A percentile compares a stretch with the other conserved stretches of the same genome.
phyloP scores from a whole-genome alignment of 306 rosid species.

The Prunus mongolica region DNA sequence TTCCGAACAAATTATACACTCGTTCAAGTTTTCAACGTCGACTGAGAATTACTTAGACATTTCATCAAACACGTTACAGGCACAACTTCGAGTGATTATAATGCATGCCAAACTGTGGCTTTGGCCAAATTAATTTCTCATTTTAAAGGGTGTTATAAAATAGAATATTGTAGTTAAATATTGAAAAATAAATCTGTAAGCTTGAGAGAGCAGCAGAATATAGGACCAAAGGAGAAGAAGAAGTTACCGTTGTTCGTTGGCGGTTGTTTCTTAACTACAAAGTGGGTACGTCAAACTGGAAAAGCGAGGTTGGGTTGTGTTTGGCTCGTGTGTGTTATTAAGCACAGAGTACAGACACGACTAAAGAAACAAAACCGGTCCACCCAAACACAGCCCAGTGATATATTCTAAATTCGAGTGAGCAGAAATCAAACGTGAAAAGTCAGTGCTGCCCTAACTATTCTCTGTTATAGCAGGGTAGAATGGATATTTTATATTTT shows the following conservation, averaged over 20 bases:
- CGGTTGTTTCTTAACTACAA: background rate
- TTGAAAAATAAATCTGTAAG: background rate
- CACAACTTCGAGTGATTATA: background rate
- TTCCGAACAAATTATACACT: conserved; percentile 1
- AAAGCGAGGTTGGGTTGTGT: background rate
- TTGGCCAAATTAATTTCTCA: background rate
- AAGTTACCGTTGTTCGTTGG: conserved; percentile 9
- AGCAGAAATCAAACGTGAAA: too few species aligned
- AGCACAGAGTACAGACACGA: background rate
- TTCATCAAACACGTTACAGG: conserved; percentile 27
- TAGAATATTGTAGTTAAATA: background rate
- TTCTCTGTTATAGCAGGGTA: too few species aligned
- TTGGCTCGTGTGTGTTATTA: background rate
- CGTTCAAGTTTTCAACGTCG: background rate
- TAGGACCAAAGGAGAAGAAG: background rate
- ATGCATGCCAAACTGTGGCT: background rate
- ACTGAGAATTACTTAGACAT: conserved; percentile 10
- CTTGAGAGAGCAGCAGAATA: background rate
- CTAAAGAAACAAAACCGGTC: background rate
- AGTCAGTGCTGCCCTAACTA: too few species aligned
- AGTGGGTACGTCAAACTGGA: background rate
- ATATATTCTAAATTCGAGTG: too few species aligned
- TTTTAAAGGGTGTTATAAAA: background rate
- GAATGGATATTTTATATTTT: too few species aligned
- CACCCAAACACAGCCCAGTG: too few species aligned